Evolutionary conservation across 2,329 filamentous ascomycete species (phyloP).

Genomic region (Ophioceras dolichostomum): DNA sequence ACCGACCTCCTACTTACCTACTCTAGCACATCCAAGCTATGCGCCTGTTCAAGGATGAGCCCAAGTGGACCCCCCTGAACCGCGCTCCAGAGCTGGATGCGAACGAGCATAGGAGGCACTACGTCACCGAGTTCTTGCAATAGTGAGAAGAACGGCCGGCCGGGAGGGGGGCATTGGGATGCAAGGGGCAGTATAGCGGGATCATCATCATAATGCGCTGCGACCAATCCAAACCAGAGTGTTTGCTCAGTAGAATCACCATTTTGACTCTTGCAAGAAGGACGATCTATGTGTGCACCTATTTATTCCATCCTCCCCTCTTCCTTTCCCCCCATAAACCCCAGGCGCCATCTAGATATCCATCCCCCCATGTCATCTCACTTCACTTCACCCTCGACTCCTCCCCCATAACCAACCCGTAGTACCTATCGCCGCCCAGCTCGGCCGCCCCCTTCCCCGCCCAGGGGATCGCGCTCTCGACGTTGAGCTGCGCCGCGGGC

Average conservation of each 20-base stretch:
- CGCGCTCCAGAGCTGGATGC: conserved; percentile 62
- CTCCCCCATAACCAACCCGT: not conserved
- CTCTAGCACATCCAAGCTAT: conserved; percentile 84
- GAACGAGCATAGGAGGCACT: conserved; percentile 70
- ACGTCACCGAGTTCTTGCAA: conserved; percentile 46
- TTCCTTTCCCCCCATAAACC: too few species aligned
- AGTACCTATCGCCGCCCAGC: not conserved
- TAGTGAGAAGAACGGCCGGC: not conserved
- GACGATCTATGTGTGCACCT: too few species aligned
- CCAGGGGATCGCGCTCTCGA: conserved; percentile 7
- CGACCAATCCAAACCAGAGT: too few species aligned
- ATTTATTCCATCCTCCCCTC: too few species aligned
- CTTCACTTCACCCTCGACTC: too few species aligned
- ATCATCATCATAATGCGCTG: too few species aligned
- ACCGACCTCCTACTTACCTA: not conserved
- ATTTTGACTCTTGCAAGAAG: too few species aligned
- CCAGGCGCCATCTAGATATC: too few species aligned
- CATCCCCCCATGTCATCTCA: too few species aligned
- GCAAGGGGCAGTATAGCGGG: too few species aligned
- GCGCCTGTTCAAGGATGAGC: conserved; percentile 95
- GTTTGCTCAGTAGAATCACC: too few species aligned
- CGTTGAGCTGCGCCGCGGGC: conserved; percentile 7
- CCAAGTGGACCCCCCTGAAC: conserved; percentile 94
- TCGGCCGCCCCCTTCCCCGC: not conserved
- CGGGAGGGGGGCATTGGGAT: too few species aligned